These are phyloP conservation scores for Metarhizium album DNA, from an alignment of 2,329 filamentous ascomycete species.

Conservation along the genomic window DNA sequence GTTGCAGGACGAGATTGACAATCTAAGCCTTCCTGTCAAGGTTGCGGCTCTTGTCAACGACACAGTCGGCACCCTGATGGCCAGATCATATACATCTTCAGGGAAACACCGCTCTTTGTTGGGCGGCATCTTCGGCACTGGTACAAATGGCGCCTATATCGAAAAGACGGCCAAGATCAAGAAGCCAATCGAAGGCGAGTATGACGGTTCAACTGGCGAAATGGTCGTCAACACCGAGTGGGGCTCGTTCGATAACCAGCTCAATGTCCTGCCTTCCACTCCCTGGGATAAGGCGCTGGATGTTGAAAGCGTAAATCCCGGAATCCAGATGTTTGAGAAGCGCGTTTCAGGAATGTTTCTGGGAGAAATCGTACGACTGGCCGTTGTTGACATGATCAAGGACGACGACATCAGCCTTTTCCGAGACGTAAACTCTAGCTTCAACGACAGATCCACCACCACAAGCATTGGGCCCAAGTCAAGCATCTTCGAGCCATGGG, in stretches of 20 bases:
- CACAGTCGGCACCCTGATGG: slow-evolving; percentile 95
- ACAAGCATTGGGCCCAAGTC: slow-evolving; percentile 57
- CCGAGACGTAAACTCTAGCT: slow-evolving; percentile 60
- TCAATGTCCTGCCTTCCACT: slow-evolving; percentile 79
- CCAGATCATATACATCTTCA: slow-evolving; percentile 85
- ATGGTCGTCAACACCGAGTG: slow-evolving; percentile 99
- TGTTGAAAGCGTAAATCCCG: slow-evolving; percentile 73
- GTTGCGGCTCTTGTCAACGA: slow-evolving; percentile 97
- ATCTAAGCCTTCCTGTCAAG: slow-evolving; percentile 73
- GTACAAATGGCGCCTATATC: slow-evolving; percentile 94
- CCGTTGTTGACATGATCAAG: slow-evolving; percentile 61
- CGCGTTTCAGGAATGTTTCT: slow-evolving; percentile 97
- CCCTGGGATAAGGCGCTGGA: slow-evolving; percentile 74
- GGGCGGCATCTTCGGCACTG: slow-evolving; percentile 96
- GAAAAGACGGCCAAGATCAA: slow-evolving; percentile 81
- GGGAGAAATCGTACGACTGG: slow-evolving; percentile 79
- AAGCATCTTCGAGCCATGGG: slow-evolving; percentile 70
- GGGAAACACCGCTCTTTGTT: slow-evolving; percentile 78
- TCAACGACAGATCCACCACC: slow-evolving; percentile 59
- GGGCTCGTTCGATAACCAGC: slow-evolving; percentile 94
- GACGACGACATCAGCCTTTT: slow-evolving; percentile 61
- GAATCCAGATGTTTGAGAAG: slow-evolving; percentile 98
- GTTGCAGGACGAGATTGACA: slow-evolving; percentile 82
- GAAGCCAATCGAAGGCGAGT: slow-evolving; percentile 61
- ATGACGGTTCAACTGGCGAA: slow-evolving; percentile 70